Evolutionary conservation across 352 stramenopile species (phyloP), one percentile per base, ranked within the genome.

Genomic region (Plasmopara viticola): DNA sequence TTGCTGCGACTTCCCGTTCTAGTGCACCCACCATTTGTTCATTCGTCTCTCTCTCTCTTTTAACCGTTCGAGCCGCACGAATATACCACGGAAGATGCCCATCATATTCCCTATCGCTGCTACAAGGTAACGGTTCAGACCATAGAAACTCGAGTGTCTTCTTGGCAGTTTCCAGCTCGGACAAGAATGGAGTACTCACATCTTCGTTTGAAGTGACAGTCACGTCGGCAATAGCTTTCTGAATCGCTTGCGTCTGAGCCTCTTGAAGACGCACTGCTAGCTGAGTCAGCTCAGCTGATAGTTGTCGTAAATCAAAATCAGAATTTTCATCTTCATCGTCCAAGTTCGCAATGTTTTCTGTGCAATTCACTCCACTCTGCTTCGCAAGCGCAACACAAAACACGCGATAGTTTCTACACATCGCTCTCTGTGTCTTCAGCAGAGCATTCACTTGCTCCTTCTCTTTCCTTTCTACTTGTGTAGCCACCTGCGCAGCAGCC

Each of bases 1-100:
- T 63, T 6, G 38, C 43, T 14, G 56, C 35, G 5, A 77, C 13
- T 18, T 84, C 63, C 9, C 41, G 46, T 7, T 55, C 49, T 5
- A 85, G 13, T 0, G 42, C 17, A 15, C 57, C 52, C 4, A 60
- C 28, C 7, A 56, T 44, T 35, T 67, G 51, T 4, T 70, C 49
- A 2, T 57, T 56, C 14, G 66, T 52, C 5, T 66, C 60, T 9
- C 63, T 72, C 30, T 78, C 62, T 31, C 58, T 58, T 30, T 74
- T 74, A 17, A 84, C 50, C 0, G 62, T 62, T 33, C 57, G 56
- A 38, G 62, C 62, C 0, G 62, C 59, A n/a, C 43, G 49, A 2
- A 78, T 51, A 47, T 86, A 87, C 79, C 76, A 87, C 1, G 76
- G 74, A n/a, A 86, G 52, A 55, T 84, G 70, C 5, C 56, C 58